A percentile compares a stretch with the other conserved stretches of the same genome.
phyloP scores from a whole-genome alignment of 2,329 filamentous ascomycete species.

The Kalaharituber pfeilii region DNA sequence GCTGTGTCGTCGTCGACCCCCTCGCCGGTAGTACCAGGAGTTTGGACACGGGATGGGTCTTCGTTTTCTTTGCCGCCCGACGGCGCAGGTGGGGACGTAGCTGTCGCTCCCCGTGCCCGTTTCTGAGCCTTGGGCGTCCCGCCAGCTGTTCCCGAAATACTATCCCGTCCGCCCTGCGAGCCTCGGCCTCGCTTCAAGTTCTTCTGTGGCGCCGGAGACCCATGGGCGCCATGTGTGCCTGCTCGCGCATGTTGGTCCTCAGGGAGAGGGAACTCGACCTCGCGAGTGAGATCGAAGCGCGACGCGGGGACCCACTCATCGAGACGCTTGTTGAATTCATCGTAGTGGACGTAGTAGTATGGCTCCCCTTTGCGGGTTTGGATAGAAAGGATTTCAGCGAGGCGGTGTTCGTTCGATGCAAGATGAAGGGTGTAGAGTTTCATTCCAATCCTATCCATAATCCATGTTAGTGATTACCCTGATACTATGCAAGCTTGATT shows the following conservation, averaged over 20 bases:
- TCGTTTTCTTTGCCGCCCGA: conserved; percentile 8
- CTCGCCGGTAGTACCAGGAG: conserved; percentile 30
- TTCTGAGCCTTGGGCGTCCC: conserved; percentile 18
- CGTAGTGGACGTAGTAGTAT: conserved; percentile 91
- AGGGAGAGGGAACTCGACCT: conserved; percentile 90
- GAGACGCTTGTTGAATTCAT: conserved; percentile 83
- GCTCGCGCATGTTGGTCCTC: conserved; percentile 53
- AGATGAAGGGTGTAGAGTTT: conserved; percentile 18
- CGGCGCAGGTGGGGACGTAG: conserved; percentile 15
- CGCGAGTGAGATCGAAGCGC: conserved; percentile 69
- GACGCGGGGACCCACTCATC: conserved; percentile 74
- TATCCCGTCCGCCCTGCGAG: conserved; percentile 8
- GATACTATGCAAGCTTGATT: background rate
- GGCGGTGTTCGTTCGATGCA: conserved; percentile 44
- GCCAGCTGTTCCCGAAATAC: conserved; percentile 22
- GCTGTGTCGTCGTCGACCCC: conserved; percentile 31
- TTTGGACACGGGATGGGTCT: conserved; percentile 31
- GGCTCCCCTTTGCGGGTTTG: conserved; percentile 74
- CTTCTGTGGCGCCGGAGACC: background rate
- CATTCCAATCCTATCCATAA: conserved; percentile 13
- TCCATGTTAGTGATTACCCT: conserved; percentile 2
- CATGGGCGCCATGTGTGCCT: conserved; percentile 4
- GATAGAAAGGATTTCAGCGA: conserved; percentile 93
- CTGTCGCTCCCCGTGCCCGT: conserved; percentile 16
- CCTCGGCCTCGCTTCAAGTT: background rate